phyloP scores from a whole-genome alignment of 148 eudicot genomes.

The Cornus controversa region DNA sequence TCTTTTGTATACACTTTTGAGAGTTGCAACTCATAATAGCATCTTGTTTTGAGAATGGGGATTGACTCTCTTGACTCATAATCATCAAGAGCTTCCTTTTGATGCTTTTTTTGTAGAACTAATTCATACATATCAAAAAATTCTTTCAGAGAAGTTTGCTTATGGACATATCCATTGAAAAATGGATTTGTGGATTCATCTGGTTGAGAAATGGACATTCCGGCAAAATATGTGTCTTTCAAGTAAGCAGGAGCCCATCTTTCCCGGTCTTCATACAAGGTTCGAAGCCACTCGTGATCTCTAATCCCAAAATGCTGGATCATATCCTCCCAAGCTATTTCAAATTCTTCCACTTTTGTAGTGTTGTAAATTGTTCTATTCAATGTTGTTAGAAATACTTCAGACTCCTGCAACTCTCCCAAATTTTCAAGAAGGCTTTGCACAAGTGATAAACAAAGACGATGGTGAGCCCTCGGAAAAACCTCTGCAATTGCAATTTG shows the following conservation, averaged over 20 bases:
- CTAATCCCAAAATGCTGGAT: slow-evolving; percentile 46
- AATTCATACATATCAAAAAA: slow-evolving; percentile 53
- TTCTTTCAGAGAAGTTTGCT: slow-evolving; percentile 51
- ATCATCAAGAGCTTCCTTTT: slow-evolving; percentile 59
- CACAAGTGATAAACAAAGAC: slow-evolving; percentile 49
- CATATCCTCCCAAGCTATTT: slow-evolving; percentile 71
- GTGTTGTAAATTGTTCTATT: slow-evolving; percentile 44
- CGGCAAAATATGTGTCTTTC: slow-evolving; percentile 66
- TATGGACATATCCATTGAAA: slow-evolving; percentile 47
- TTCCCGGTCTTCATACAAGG: slow-evolving; percentile 61
- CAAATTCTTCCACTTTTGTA: slow-evolving; percentile 68
- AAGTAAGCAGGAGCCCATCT: slow-evolving; percentile 73
- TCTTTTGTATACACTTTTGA: slow-evolving; percentile 59
- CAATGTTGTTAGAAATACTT: slow-evolving; percentile 36
- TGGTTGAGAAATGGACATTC: slow-evolving; percentile 37
- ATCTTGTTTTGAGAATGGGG: slow-evolving; percentile 49
- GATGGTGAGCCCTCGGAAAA: slow-evolving; percentile 73
- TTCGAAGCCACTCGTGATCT: slow-evolving; percentile 49
- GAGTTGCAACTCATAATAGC: slow-evolving; percentile 62
- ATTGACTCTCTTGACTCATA: slow-evolving; percentile 45
- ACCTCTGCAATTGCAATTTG: slow-evolving; percentile 64
- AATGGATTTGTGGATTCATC: slow-evolving; percentile 33
- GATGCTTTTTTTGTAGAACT: slow-evolving; percentile 36
- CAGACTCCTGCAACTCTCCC: slow-evolving; percentile 42
- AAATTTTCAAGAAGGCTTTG: slow-evolving; percentile 43